Evolutionary conservation across 805 yeast species (phyloP), one percentile per base, ranked within the genome.

Genomic region (Cyberlindnera meyerae): DNA sequence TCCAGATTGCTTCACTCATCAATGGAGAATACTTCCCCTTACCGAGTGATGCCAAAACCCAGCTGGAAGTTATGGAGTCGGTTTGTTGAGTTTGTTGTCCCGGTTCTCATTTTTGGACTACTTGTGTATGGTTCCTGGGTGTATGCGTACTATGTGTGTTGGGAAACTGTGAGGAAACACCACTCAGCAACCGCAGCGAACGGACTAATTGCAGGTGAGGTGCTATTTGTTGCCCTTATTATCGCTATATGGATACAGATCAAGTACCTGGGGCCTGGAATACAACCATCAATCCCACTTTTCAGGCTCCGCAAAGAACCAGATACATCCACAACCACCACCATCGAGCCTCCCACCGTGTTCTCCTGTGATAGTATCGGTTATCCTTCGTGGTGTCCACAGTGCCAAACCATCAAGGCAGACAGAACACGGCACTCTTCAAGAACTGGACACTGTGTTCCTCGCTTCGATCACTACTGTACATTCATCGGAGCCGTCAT

Each of bases 401-500:
- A 61, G 9, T 85, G 96, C 54, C 64, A 72, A 32, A 70, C 80
- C 5, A 58, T 84, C 21, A 86, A 84, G 51, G 68, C 79, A 2
- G 71, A 75, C 18, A 65, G 96, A 34, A 57, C 83, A 0, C 90
- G 77, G 47, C 96, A 85, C 52, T 79, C 88, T 27, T 65, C 72
- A 4, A 66, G 71, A 33, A 34, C 62, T 35, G 70, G 68, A 3
- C 52, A 58, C 17, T 86, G 95, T 52, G 76, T 88, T 0, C 77
- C 84, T 0, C 67, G 71, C 39, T 82, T 84, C 66, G 97, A 89
- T 58, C 97, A 89, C 56, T 81, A 70, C 51, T 89, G 97, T 55
- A 52, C 76, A 1, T 87, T 86, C 81, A 58, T 90, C 0, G 94
- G 95, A 1, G 55, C 70, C 0, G 73, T 77, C 5, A 74, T 89